A percentile compares a stretch with the other conserved stretches of the same genome.
Conservation (phyloP, 2,329 filamentous ascomycete species). For the Clarireedia paspali region DNA sequence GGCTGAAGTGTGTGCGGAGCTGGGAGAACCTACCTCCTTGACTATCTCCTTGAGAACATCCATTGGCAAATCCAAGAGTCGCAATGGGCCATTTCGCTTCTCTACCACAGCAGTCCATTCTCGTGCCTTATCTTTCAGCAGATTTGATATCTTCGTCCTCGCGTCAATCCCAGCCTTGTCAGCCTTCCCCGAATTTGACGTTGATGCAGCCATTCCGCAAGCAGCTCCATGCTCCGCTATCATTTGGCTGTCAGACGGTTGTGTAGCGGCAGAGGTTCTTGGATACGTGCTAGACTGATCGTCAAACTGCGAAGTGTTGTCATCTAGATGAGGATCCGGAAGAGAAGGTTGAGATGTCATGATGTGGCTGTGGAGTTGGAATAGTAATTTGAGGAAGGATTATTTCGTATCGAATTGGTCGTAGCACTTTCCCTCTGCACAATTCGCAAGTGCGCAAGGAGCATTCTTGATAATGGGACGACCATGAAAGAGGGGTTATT, state of each 20-base stretch:
- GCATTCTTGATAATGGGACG: neutral
- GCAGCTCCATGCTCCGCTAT: conserved; percentile 13
- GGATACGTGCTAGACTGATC: conserved; percentile 21
- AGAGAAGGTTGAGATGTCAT: conserved; percentile 23
- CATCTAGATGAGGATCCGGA: conserved; percentile 21
- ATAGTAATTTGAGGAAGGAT: neutral
- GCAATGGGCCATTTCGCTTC: conserved; percentile 48
- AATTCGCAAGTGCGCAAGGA: neutral
- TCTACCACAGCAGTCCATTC: conserved; percentile 58
- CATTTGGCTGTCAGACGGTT: conserved; percentile 18
- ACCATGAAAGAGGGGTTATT: neutral
- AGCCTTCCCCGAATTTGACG: conserved; percentile 15
- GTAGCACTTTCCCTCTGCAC: conserved; percentile 17
- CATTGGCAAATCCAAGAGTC: conserved; percentile 66
- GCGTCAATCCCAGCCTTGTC: conserved; percentile 21
- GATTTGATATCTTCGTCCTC: conserved; percentile 32
- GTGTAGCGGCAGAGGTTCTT: conserved; percentile 25
- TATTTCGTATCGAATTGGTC: conserved; percentile 9
- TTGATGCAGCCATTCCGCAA: conserved; percentile 6
- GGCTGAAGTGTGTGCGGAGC: too few species aligned
- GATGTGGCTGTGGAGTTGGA: neutral
- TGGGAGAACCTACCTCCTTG: conserved; percentile 52
- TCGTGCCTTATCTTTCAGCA: conserved; percentile 53
- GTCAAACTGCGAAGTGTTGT: conserved; percentile 25
- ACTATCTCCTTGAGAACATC: conserved; percentile 74